Evolutionary conservation across 192 early-diverging fungal genomes (phyloP), one percentile per base, ranked within the genome.

Genomic region (Mortierella claussenii): DNA sequence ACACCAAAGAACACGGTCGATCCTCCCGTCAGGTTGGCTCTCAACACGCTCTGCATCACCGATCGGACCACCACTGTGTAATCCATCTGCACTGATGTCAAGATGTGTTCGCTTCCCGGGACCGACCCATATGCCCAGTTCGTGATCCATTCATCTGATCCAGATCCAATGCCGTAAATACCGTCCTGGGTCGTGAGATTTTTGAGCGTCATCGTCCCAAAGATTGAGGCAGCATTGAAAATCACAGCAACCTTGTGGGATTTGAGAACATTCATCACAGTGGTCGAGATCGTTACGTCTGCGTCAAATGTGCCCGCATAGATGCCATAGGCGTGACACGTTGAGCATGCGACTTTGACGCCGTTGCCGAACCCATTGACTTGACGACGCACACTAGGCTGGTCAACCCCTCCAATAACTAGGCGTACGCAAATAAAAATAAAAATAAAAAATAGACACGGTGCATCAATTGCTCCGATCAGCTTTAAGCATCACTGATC

Each of bases 111-210:
- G 13, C 46, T 53, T 18, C 78, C 78, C 2, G 78, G 78, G 0
- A 80, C 78, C 5, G 78, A 80, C 1, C 78, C 78, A 34, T 65
- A 66, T 1, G 78, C 78, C 78, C 78, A 80, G 27, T 80, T 80
- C 0, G 78, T 80, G n/a, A 80, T 47, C 78, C 78, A 80, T 55
- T 80, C 78, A 36, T 80, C 78, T 0, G 62, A 73, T 0, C 68
- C 69, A 11, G 62, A 69, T 20, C 78, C 78, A 40, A 80, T 80
- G 13, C 50, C 78, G 36, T 71, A 70, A 13, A 66, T 47, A 1
- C 79, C 79, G 9, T 71, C 51, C 26, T 73, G 56, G 0, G 64
- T 73, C 18, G 79, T 80, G 21, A 80, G 48, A 44, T 71, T 69
- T 40, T 80, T 80, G 40, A 80, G 63, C 0, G 58, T 62, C 40